Conservation (phyloP, 768 basidiomycete genomes). For the Lactarius tabidus region DNA sequence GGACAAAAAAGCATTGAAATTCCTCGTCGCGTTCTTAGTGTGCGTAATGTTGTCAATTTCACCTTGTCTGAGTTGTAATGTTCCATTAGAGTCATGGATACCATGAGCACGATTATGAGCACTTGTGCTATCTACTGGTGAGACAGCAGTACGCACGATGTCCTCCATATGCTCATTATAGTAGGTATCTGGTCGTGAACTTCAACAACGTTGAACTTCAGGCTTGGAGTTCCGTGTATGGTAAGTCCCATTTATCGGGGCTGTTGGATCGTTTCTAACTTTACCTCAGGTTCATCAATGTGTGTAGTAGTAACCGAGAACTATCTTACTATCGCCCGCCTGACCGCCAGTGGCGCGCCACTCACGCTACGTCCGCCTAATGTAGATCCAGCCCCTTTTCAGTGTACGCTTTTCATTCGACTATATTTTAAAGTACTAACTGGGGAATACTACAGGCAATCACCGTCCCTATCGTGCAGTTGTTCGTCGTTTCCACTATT, state of each 20-base stretch:
- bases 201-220: background rate
- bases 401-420: no score
- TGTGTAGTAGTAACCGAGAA: background rate
- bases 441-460: no score
- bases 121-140: background rate
- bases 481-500: no score
- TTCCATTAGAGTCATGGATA: background rate
- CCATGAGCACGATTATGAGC: background rate
- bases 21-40: slow-evolving; percentile 2
- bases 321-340: background rate
- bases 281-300: background rate
- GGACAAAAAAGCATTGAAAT: background rate
- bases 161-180: background rate
- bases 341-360: no score
- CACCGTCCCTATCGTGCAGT: no score
- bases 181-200: background rate
- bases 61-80: background rate
- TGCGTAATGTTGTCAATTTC: background rate
- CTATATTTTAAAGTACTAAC: no score
- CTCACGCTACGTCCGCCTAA: background rate
- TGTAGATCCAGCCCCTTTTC: background rate
- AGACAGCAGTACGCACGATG: background rate
- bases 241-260: background rate
- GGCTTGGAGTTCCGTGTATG: background rate
- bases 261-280: background rate